Conservation (phyloP, 2,329 filamentous ascomycete species). For the Bipolaris bicolor region DNA sequence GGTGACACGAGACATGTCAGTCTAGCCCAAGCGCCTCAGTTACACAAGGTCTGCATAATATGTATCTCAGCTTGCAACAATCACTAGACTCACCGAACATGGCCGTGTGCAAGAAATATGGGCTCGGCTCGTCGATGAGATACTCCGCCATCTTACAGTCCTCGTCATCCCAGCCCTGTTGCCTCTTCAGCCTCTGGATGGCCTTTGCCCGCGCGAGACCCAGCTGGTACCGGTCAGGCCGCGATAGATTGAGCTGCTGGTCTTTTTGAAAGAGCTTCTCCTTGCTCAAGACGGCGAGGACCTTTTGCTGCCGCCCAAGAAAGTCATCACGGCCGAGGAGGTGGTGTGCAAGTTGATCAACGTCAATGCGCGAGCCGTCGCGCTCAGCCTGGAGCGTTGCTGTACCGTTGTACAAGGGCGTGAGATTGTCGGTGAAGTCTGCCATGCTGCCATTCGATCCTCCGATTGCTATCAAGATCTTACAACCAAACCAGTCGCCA, state of each 20-base stretch:
- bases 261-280: constrained; percentile 59
- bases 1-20: constrained; percentile 21
- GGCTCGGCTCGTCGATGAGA: constrained; percentile 60
- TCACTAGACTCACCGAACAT: constrained; percentile 55
- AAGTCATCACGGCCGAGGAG: constrained; percentile 57
- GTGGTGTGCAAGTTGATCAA: constrained; percentile 55
- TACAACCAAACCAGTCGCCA: constrained; percentile 9
- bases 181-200: constrained; percentile 54
- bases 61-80: constrained; percentile 6
- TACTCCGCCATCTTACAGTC: constrained; percentile 60
- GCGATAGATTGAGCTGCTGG: constrained; percentile 58
- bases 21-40: constrained; percentile 26
- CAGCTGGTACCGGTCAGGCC: constrained; percentile 60
- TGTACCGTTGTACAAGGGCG: constrained; percentile 55
- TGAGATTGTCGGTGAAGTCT: constrained; percentile 59
- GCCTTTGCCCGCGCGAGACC: constrained; percentile 60
- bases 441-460: constrained; percentile 43
- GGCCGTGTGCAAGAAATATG: constrained; percentile 58
- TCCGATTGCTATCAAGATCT: background rate
- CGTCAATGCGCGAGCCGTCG: constrained; percentile 51
- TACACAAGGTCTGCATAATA: constrained; percentile 22
- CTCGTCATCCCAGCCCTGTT: constrained; percentile 57
- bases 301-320: constrained; percentile 55
- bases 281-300: constrained; percentile 53
- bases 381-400: constrained; percentile 56